Percentiles rank a stretch among this genome's conserved stretches.
phyloP scores from a whole-genome alignment of 2,329 filamentous ascomycete genomes.

The Orbilia quercus region DNA sequence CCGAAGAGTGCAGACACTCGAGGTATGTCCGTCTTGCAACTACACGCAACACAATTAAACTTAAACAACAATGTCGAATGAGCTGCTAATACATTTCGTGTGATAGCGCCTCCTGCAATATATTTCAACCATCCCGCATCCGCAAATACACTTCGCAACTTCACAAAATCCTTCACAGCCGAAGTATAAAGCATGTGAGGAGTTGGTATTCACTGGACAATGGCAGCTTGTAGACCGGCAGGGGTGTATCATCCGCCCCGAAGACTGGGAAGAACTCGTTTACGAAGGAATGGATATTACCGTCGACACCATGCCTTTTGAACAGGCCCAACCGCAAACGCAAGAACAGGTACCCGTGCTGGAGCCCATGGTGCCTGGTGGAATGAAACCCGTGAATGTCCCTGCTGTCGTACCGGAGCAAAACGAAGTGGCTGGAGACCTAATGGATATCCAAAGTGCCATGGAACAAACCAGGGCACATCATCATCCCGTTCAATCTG shows the following conservation, averaged over 20 bases:
- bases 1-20: constrained; percentile 42
- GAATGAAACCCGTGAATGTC: not conserved
- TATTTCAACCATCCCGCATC: constrained; percentile 41
- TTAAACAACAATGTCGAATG: not conserved
- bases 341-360: constrained; percentile 15
- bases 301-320: constrained; percentile 31
- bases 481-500: constrained; percentile 10
- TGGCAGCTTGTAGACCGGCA: constrained; percentile 47
- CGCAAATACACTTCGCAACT: constrained; percentile 36
- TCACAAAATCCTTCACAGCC: constrained; percentile 30
- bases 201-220: constrained; percentile 31
- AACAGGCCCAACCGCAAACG: constrained; percentile 2
- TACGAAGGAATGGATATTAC: constrained; percentile 53
- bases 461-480: constrained; percentile 9
- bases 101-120: constrained; percentile 44
- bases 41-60: not conserved
- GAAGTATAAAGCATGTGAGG: constrained; percentile 36
- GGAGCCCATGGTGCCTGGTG: constrained; percentile 12
- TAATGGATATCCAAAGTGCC: constrained; percentile 35
- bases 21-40: constrained; percentile 10
- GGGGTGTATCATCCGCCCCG: constrained; percentile 46
- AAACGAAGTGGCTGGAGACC: constrained; percentile 41
- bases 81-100: constrained; percentile 1
- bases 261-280: constrained; percentile 46
- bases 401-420: not conserved